Evolutionary conservation across 108 stramenopile species (phyloP).

Genomic region (Nannochloropsis gaditana): DNA sequence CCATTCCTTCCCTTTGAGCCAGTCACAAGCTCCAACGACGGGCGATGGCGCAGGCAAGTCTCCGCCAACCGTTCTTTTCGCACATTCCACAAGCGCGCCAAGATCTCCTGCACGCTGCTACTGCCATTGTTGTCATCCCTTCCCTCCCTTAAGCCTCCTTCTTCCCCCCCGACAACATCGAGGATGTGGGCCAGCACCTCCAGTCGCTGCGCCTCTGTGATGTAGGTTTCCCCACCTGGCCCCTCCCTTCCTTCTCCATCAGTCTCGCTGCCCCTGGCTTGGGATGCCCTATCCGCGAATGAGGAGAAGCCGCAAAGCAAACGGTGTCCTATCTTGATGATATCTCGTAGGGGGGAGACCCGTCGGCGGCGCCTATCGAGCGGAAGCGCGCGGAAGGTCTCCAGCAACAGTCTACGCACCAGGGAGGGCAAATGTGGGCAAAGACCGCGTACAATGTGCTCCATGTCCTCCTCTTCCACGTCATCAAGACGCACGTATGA

Average conservation of each 20-base stretch:
- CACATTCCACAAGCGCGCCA: conserved; percentile 17
- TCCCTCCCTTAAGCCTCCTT: background rate
- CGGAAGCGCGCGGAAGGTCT: background rate
- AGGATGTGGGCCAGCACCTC: conserved; percentile 4
- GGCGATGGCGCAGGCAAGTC: background rate
- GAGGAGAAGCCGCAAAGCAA: background rate
- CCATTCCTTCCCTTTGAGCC: background rate
- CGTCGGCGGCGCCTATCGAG: background rate
- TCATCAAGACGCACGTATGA: background rate
- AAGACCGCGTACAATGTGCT: background rate
- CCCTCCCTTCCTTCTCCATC: background rate
- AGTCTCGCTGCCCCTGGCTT: background rate
- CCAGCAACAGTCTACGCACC: background rate
- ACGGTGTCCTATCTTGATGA: background rate
- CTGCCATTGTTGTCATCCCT: background rate
- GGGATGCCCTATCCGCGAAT: background rate
- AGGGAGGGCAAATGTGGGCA: background rate
- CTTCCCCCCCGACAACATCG: conserved; percentile 12
- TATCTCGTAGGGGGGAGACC: background rate
- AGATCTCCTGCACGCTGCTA: background rate
- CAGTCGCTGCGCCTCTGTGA: conserved; percentile 21
- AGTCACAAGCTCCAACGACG: background rate
- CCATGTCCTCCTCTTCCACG: background rate
- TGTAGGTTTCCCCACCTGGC: background rate
- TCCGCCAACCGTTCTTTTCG: background rate